These are phyloP conservation scores for Coemansia reversa DNA, from an alignment of 192 early-diverging fungal genomes.

Conservation along the genomic window DNA sequence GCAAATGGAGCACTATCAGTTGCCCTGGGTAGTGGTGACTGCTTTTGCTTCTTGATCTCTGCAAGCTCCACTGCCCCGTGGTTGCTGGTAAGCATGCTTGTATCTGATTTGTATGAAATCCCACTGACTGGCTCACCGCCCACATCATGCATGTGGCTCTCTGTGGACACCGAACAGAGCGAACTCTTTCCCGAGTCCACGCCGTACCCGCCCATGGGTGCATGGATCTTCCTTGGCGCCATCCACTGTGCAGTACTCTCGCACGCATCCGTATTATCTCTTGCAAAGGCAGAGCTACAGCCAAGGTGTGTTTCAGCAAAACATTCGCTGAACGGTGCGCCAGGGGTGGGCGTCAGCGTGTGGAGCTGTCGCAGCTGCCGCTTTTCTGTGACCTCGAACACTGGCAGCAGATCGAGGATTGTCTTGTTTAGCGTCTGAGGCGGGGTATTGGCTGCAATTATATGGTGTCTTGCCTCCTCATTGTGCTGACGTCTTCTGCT, in stretches of 20 bases:
- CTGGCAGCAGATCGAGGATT: slow-evolving; percentile 48
- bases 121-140: neutral
- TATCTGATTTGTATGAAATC: slow-evolving; percentile 4
- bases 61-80: slow-evolving; percentile 5
- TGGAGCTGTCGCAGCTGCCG: slow-evolving; percentile 36
- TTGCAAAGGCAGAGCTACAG: neutral
- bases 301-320: slow-evolving; percentile 13
- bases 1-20: slow-evolving; percentile 2
- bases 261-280: neutral
- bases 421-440: slow-evolving; percentile 52
- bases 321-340: slow-evolving; percentile 18
- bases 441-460: slow-evolving; percentile 17
- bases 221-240: neutral
- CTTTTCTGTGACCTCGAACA: slow-evolving; percentile 50
- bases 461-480: slow-evolving; percentile 26
- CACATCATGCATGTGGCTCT: neutral
- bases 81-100: slow-evolving; percentile 9
- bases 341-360: slow-evolving; percentile 11
- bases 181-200: slow-evolving; percentile 32
- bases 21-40: neutral
- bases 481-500: slow-evolving; percentile 30
- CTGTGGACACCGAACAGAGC: slow-evolving; percentile 1
- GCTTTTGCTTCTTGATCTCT: neutral
- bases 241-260: slow-evolving; percentile 14
- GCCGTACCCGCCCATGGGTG: slow-evolving; percentile 16